These are phyloP conservation scores for Calocybe indica DNA, from an alignment of 768 basidiomycete genomes.

Conservation along the genomic window DNA sequence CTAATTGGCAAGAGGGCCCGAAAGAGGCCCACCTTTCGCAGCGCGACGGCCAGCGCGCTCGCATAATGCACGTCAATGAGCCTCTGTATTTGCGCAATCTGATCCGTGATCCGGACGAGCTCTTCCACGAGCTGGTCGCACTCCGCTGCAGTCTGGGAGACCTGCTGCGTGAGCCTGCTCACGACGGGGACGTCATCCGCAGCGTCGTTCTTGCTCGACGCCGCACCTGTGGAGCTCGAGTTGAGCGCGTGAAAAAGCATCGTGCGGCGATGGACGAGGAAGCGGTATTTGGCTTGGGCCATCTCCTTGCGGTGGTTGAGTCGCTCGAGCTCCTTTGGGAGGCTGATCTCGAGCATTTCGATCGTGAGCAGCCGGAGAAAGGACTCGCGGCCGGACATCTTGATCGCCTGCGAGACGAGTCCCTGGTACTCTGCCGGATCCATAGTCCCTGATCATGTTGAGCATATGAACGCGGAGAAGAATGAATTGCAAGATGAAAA, in stretches of 20 bases:
- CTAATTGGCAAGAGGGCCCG: conserved; percentile 1
- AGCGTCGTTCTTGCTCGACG: conserved; percentile 30
- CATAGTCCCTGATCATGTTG: conserved; percentile 41
- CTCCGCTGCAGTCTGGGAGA: conserved; percentile 51
- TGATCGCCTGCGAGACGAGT: conserved; percentile 68
- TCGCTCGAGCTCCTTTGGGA: conserved; percentile 55
- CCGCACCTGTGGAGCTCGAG: conserved; percentile 35
- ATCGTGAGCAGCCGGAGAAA: conserved; percentile 66
- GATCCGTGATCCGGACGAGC: conserved; percentile 54
- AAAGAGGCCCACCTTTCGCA: conserved; percentile 50
- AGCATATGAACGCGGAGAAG: background rate
- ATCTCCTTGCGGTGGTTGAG: conserved; percentile 44
- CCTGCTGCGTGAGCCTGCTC: conserved; percentile 44
- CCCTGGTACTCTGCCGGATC: conserved; percentile 57
- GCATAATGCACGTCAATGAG: conserved; percentile 64
- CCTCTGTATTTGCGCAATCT: conserved; percentile 54
- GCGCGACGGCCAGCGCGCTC: conserved; percentile 70
- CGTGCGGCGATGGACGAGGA: conserved; percentile 57
- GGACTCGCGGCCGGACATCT: conserved; percentile 59
- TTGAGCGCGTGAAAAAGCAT: conserved; percentile 70
- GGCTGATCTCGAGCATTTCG: conserved; percentile 51
- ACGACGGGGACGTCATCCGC: conserved; percentile 21
- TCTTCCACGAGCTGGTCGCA: conserved; percentile 56
- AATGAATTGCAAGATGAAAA: background rate
- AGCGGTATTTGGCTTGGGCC: conserved; percentile 63